A percentile compares a stretch with the other conserved stretches of the same genome.
These are phyloP conservation scores for Penicillium hordei DNA, from an alignment of 2,329 filamentous ascomycete species.

Conservation along the genomic window DNA sequence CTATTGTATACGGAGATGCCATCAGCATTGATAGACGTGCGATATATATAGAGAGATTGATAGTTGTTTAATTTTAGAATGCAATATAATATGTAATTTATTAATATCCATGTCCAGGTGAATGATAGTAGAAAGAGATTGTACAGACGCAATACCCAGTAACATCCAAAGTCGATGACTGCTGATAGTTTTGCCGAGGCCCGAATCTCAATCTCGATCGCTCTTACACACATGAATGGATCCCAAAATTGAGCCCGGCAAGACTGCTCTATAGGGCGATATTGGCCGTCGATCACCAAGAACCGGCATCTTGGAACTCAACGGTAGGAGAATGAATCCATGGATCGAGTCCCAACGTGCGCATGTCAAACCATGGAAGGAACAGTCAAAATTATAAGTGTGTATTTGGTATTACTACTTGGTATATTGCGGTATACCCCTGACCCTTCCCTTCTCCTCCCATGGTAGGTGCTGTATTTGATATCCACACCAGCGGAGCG, in stretches of 20 bases:
- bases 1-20: not conserved
- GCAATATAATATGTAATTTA: not conserved
- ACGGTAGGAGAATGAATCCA: slow-evolving; percentile 15
- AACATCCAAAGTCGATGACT: not conserved
- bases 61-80: not conserved
- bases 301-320: slow-evolving; percentile 21
- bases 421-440: not conserved
- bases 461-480: not conserved
- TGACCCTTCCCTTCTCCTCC: slow-evolving; percentile 1
- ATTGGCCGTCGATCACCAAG: slow-evolving; percentile 18
- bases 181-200: not conserved
- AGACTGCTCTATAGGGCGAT: slow-evolving; percentile 11
- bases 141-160: not conserved
- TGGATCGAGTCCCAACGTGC: not conserved
- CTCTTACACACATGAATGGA: not conserved
- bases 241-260: slow-evolving; percentile 11
- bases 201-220: not conserved
- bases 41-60: not conserved
- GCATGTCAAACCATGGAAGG: not conserved
- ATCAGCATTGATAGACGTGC: not conserved
- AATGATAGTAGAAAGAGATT: not conserved
- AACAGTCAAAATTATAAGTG: not conserved
- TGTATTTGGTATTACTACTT: not conserved
- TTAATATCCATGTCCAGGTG: too few species aligned
- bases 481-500: not conserved